phyloP scores from a whole-genome alignment of 495 filamentous ascomycete species.

The Penicillium lividum region DNA sequence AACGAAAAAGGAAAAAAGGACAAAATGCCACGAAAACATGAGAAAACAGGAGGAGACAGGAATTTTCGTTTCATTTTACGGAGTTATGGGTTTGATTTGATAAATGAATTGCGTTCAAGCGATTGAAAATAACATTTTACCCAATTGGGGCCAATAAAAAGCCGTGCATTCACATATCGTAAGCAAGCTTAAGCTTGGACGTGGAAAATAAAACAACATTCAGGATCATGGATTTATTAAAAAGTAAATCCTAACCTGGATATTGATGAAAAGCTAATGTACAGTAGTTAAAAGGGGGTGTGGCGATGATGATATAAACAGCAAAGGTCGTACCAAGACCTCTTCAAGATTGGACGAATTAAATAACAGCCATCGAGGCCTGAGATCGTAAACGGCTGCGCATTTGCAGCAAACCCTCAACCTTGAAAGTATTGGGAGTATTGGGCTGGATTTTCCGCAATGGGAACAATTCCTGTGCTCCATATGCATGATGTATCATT shows the following conservation, averaged over 20 bases:
- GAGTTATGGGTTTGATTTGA: too few species aligned
- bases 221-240: background rate
- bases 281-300: background rate
- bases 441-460: background rate
- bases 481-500: background rate
- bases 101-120: background rate
- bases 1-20: too few species aligned
- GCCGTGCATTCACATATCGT: background rate
- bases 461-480: background rate
- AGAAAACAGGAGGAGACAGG: too few species aligned
- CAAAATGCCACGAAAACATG: too few species aligned
- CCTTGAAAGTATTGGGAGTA: too few species aligned
- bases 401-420: background rate
- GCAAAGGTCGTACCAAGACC: background rate
- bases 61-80: too few species aligned
- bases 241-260: background rate
- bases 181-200: background rate
- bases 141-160: background rate
- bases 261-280: background rate
- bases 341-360: background rate
- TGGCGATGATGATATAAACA: background rate
- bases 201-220: too few species aligned
- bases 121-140: background rate
- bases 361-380: background rate
- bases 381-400: background rate